phyloP scores from a whole-genome alignment of 495 filamentous ascomycete genomes.

The Terfezia claveryi region DNA sequence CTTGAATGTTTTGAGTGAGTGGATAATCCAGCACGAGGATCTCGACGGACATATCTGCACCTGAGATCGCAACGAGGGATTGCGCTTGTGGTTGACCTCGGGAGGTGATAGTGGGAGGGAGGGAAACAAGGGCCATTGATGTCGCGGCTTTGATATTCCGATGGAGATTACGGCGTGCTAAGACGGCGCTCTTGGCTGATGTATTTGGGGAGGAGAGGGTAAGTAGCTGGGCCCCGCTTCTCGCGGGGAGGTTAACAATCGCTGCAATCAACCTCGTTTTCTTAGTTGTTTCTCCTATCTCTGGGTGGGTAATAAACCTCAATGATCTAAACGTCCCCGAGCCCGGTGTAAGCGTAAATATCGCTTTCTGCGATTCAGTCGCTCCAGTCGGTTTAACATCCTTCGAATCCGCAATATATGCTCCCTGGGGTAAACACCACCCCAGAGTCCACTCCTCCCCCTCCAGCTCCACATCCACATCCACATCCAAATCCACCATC shows the following conservation, averaged over 20 bases:
- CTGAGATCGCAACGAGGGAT: conserved; percentile 46
- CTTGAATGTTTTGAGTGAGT: no score
- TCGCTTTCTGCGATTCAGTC: no score
- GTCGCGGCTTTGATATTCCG: conserved; percentile 30
- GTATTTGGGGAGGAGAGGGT: conserved; percentile 30
- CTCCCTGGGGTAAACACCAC: no score
- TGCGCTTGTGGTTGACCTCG: conserved; percentile 18
- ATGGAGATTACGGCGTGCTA: conserved; percentile 33
- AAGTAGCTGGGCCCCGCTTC: conserved; percentile 45
- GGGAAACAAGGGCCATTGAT: conserved; percentile 21
- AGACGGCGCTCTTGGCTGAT: neutral
- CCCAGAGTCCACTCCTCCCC: no score
- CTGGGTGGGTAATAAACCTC: no score
- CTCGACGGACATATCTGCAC: conserved; percentile 59
- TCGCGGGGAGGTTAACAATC: conserved; percentile 26
- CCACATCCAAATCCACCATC: no score
- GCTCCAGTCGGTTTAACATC: no score
- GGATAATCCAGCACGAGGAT: conserved; percentile 50
- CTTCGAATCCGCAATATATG: no score
- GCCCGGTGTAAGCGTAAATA: neutral
- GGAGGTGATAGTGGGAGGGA: conserved; percentile 13
- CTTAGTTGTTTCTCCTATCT: no score
- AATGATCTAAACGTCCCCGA: no score
- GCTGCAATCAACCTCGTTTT: no score
- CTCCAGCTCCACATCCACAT: no score